A percentile compares a stretch with the other conserved stretches of the same genome.
Conservation (phyloP, 208 protist species). For the Phytomonas sp. region DNA sequence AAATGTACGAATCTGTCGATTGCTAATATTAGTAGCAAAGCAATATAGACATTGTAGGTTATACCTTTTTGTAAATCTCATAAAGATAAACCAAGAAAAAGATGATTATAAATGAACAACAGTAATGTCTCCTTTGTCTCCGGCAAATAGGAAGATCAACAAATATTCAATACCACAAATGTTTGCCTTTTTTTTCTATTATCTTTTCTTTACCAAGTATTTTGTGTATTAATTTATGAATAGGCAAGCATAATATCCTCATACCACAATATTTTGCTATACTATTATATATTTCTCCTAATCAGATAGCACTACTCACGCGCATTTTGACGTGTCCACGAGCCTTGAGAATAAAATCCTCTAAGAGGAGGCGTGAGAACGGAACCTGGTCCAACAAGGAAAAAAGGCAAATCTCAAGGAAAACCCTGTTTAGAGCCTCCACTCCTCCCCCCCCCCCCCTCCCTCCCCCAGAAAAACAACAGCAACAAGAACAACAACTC, state of each 20-base stretch:
- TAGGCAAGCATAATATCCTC: not conserved
- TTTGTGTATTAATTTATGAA: constrained; percentile 1
- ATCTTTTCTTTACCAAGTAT: not conserved
- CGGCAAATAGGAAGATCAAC: not conserved
- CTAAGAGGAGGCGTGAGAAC: no score
- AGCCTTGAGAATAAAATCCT: not conserved
- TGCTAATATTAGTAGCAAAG: not conserved
- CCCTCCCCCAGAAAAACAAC: no score
- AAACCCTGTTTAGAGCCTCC: no score
- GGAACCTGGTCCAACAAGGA: no score
- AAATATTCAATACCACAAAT: not conserved
- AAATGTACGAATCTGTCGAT: not conserved
- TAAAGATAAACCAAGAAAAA: not conserved
- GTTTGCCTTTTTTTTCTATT: not conserved
- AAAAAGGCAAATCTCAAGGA: no score
- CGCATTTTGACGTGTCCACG: not conserved
- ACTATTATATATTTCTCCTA: not conserved
- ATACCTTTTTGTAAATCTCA: not conserved
- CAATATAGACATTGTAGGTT: not conserved
- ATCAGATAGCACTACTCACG: not conserved
- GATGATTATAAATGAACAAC: not conserved
- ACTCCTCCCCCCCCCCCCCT: no score
- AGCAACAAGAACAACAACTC: no score
- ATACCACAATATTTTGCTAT: not conserved
- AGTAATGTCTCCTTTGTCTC: not conserved